phyloP scores from a whole-genome alignment of 2,329 filamentous ascomycete genomes.

The Monilinia fructicola region DNA sequence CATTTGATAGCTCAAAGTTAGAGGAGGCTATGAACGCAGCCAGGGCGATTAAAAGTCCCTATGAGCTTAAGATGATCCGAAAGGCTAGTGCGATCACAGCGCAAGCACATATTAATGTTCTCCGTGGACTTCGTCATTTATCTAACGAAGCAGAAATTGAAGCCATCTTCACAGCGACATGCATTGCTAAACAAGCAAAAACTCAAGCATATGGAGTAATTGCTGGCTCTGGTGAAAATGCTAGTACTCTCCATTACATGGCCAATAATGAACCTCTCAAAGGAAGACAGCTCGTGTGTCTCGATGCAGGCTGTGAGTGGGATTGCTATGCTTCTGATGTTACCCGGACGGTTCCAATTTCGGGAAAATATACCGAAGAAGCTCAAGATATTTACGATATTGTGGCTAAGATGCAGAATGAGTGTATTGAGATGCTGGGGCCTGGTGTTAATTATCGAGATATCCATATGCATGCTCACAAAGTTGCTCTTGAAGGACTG shows the following conservation, averaged over 20 bases:
- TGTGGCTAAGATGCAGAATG: conserved; percentile 77
- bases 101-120: conserved; percentile 71
- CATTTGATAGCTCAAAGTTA: conserved; percentile 54
- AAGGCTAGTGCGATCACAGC: conserved; percentile 79
- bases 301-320: conserved; percentile 88
- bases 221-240: conserved; percentile 78
- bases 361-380: conserved; percentile 66
- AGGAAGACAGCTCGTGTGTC: conserved; percentile 70
- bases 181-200: conserved; percentile 70
- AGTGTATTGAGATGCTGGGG: conserved; percentile 66
- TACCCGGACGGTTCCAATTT: conserved; percentile 81
- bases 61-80: conserved; percentile 80
- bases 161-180: conserved; percentile 71
- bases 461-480: conserved; percentile 70
- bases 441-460: conserved; percentile 70
- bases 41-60: conserved; percentile 79
- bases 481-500: conserved; percentile 70
- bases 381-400: conserved; percentile 72
- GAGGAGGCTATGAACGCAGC: conserved; percentile 74
- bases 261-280: conserved; percentile 72
- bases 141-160: conserved; percentile 81
- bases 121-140: conserved; percentile 61
- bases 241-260: conserved; percentile 81
- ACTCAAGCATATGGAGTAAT: conserved; percentile 87
- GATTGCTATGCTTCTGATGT: conserved; percentile 85